Percentiles rank a stretch among this genome's conserved stretches.
Conservation (phyloP, 2,329 filamentous ascomycete genomes). For the Penicillium verrucosum region DNA sequence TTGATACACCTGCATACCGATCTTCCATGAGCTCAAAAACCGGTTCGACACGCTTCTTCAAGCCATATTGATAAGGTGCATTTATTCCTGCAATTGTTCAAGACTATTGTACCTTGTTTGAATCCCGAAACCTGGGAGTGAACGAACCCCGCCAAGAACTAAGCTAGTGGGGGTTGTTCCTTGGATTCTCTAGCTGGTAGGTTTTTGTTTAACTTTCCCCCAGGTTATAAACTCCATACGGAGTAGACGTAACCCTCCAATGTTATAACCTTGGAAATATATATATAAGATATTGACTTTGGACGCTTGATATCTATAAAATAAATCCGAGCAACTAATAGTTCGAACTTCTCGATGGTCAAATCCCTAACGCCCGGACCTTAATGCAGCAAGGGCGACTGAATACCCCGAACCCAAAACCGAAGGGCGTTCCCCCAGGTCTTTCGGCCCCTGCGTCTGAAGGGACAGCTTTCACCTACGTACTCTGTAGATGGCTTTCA, state of each 20-base stretch:
- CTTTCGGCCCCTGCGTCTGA: slow-evolving; percentile 22
- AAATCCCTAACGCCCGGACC: slow-evolving; percentile 25
- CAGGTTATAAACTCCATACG: background rate
- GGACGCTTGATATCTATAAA: background rate
- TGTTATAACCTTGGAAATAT: background rate
- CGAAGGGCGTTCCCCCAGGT: slow-evolving; percentile 3
- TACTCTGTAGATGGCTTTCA: background rate
- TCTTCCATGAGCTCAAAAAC: slow-evolving; percentile 4
- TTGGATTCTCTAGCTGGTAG: background rate
- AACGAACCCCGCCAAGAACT: background rate
- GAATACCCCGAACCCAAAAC: slow-evolving; percentile 10
- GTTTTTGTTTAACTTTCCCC: background rate
- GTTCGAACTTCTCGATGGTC: background rate
- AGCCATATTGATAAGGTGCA: background rate
- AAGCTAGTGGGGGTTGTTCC: background rate
- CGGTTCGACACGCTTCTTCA: slow-evolving; percentile 9
- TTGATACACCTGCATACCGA: slow-evolving; percentile 8
- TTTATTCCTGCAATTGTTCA: background rate
- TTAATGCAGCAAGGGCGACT: slow-evolving; percentile 26
- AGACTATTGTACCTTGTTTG: background rate
- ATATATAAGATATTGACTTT: background rate
- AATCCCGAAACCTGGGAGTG: background rate
- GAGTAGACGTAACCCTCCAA: no score
- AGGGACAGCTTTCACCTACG: slow-evolving; percentile 14
- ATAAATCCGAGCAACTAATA: background rate